Evolutionary conservation across 2,329 filamentous ascomycete species (phyloP), one percentile per base, ranked within the genome.

Genomic region (Colletotrichum somersetense): DNA sequence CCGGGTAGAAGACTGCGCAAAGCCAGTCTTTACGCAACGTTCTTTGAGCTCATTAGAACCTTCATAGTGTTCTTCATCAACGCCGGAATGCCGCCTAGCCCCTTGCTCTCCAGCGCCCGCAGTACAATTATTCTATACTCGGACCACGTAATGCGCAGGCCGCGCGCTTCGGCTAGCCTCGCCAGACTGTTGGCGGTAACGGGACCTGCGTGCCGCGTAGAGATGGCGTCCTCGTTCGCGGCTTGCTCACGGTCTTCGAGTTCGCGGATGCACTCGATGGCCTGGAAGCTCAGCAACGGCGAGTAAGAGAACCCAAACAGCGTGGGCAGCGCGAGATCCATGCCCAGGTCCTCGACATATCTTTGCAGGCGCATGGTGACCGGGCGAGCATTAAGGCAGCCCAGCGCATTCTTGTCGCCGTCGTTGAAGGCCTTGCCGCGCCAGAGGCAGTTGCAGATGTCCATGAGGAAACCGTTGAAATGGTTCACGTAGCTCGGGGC

Each of bases 401-500:
- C 89, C 65, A 86, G 85, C 2, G 89, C 85, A 76, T 91, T 91
- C n/a, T 87, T 82, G 74, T 96, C 93, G 1, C 84, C 83, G 16
- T 83, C 83, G 70, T 89, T 89, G 71, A 97, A 91, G 1, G 92
- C 94, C 16, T 91, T 89, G 30, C 89, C 89, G 11, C 93, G 89
- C 94, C 94, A 97, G 58, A 96, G 80, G 62, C 93, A 90, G 78
- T 97, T 97, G 84, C 93, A 95, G 42, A 95, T 88, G 78, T 97
- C 94, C 90, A 96, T 95, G 42, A 97, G 87, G 79, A 92, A 95
- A 30, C 92, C 92, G 79, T 97, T 97, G 83, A 96, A 95, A 33
- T 87, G 83, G 74, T 90, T 89, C 52, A 94, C 88, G 67, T 92
- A 89, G 42, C 85, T 82, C 53, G 88, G 85, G 38, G 89, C 85